A percentile compares a stretch with the other conserved stretches of the same genome.
Evolutionary conservation across 257 asterid species (phyloP).

Genomic region (Eustoma russellianum): DNA sequence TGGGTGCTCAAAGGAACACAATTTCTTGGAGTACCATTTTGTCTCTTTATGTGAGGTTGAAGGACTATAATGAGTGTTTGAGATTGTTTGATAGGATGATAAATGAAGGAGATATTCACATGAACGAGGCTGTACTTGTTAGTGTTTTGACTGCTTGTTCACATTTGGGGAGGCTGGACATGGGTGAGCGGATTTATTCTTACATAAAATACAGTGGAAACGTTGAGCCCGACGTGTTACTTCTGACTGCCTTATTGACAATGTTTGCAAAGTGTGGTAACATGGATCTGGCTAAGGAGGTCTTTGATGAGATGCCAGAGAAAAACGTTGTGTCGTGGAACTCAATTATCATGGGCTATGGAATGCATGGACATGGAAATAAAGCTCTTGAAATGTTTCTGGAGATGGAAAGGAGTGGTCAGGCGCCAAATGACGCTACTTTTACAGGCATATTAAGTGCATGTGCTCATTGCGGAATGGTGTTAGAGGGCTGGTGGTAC

Average conservation of each 20-base stretch:
- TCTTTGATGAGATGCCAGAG: conserved; percentile 27
- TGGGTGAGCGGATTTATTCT: conserved; percentile 28
- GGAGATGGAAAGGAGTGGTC: conserved; percentile 24
- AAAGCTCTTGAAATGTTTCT: conserved; percentile 29
- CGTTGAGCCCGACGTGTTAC: conserved; percentile 24
- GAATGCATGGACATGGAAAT: conserved; percentile 25
- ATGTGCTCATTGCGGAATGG: conserved; percentile 28
- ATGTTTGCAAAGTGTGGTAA: conserved; percentile 30
- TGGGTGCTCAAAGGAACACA: conserved; percentile 17
- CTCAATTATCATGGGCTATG: conserved; percentile 35
- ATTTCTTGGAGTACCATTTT: conserved; percentile 34
- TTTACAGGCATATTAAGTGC: conserved; percentile 27
- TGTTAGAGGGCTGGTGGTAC: conserved; percentile 36
- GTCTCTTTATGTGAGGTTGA: conserved; percentile 28
- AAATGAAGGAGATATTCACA: conserved; percentile 21
- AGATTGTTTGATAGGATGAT: conserved; percentile 28
- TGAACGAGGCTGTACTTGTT: conserved; percentile 29
- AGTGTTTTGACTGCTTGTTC: conserved; percentile 38
- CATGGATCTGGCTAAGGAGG: conserved; percentile 25
- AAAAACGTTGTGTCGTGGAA: conserved; percentile 33
- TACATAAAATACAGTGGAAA: conserved; percentile 15
- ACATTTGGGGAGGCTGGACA: conserved; percentile 27
- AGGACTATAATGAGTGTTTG: conserved; percentile 20
- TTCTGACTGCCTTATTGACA: conserved; percentile 24
- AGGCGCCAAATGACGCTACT: conserved; percentile 32